Base-by-base conservation (phyloP, 768 basidiomycete species). In the Lepiota brunneoincarnata region DNA sequence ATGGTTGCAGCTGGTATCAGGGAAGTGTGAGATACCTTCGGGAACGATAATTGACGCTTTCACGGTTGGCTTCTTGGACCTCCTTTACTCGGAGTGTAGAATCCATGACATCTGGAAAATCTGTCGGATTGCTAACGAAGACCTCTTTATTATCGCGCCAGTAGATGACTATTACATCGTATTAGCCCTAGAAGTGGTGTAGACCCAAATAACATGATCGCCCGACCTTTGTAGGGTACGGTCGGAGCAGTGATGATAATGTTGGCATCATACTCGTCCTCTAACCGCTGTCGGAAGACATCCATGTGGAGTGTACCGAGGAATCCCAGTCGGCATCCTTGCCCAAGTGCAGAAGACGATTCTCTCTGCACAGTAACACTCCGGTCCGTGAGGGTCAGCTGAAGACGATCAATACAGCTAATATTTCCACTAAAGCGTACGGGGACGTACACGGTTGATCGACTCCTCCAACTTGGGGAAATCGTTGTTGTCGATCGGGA, bases 271-370 rank as follows among this genome's bases (percentile, higher is more conserved):
- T 97, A 93, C 67, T 99, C 97, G 61, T 99, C 97, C 69, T 98
- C 97, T 3, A 99, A 75, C 12, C 97, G 82, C 66, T 99, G 97
- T 18, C 94, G 87, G 69, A 93, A 93, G 36, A 95, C 90, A 61
- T 96, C 91, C 91, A 98, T 94, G 65, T 99, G 97, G 54, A 99
- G 71, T 4, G 93, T 92, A 1, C 97, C 97, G 9, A 98, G 78
- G 69, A 98, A 99, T 0, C 97, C 97, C 5, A 99, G 81, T 40
- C 97, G 82, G 65, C 87, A 93, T 6, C 97, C 97, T 72, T 97
- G 95, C 1, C 96, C 95, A 9, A 99, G 78, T 9, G 97, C 97
- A 4, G 90, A 83, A 0, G 96, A 98, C 0, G 91, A 89, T 69
- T 98, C 97, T 44, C 92, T 80, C 63, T 93, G 91, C 7, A 95